Conservation (phyloP, 805 yeast genomes). For the Spathaspora hagerdaliae region DNA sequence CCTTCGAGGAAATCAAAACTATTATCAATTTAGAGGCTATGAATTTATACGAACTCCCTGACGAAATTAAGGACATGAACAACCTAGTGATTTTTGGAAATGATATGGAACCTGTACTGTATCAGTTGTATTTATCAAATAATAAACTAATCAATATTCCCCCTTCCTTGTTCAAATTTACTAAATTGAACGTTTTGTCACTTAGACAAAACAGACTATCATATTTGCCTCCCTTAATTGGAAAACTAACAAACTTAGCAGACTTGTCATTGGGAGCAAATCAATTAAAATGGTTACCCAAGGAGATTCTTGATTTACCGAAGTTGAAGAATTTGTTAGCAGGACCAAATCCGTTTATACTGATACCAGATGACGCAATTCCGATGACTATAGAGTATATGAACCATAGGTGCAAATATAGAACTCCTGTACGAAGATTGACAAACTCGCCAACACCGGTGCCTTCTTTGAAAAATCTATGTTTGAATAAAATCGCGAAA, state of each 20-base stretch:
- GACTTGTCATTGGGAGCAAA: constrained; percentile 52
- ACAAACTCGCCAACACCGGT: constrained; percentile 17
- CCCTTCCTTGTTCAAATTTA: constrained; percentile 47
- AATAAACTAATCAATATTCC: constrained; percentile 47
- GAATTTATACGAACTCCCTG: constrained; percentile 48
- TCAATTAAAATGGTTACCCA: constrained; percentile 48
- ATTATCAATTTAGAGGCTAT: constrained; percentile 46
- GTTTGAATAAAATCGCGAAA: constrained; percentile 45
- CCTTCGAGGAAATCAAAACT: constrained; percentile 46
- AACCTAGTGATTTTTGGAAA: constrained; percentile 44
- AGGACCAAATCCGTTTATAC: constrained; percentile 48
- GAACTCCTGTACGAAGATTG: constrained; percentile 25
- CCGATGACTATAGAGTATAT: constrained; percentile 2
- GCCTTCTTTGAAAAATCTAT: constrained; percentile 46
- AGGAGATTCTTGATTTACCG: constrained; percentile 45
- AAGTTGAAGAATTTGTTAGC: constrained; percentile 44
- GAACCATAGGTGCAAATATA: constrained; percentile 18
- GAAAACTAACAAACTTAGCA: constrained; percentile 36
- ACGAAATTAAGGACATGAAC: constrained; percentile 54
- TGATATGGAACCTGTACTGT: constrained; percentile 14
- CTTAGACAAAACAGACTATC: constrained; percentile 48
- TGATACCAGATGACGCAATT: constrained; percentile 21
- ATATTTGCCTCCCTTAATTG: constrained; percentile 45
- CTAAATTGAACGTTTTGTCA: constrained; percentile 48
- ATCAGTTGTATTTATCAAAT: constrained; percentile 49